phyloP scores from a whole-genome alignment of 2,329 filamentous ascomycete species.

The Blastomyces emzantsi region DNA sequence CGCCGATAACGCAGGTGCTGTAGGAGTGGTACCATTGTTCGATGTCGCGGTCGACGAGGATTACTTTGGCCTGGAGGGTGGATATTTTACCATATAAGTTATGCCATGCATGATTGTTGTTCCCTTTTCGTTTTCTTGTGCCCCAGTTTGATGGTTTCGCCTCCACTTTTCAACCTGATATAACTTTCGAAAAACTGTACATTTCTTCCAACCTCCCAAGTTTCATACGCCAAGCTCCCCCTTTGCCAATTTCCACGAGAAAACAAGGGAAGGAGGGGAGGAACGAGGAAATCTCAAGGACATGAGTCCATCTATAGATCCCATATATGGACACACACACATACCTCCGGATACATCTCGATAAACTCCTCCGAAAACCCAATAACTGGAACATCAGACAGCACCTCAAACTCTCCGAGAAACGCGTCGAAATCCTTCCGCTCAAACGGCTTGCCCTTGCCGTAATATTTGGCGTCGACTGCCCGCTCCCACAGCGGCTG shows the following conservation, averaged over 20 bases:
- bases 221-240: no score
- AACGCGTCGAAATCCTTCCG: conserved; percentile 3
- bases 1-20: neutral
- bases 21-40: conserved; percentile 7
- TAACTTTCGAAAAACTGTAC: no score
- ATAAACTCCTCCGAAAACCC: conserved; percentile 9
- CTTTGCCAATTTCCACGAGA: no score
- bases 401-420: conserved; percentile 1
- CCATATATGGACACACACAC: neutral
- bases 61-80: conserved; percentile 3
- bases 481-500: conserved; percentile 3
- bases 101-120: neutral
- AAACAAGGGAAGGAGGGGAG: no score
- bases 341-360: conserved; percentile 8
- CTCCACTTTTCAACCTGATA: no score
- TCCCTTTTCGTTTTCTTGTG: neutral
- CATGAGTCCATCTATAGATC: neutral
- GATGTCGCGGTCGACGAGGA: conserved; percentile 7
- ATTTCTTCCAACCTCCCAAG: no score
- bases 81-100: neutral
- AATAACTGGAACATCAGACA: conserved; percentile 6
- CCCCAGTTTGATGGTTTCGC: no score
- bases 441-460: conserved; percentile 2
- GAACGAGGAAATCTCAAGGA: no score
- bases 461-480: conserved; percentile 6